Evolutionary conservation across 345 rosid species (phyloP), one percentile per base, ranked within the genome.

Genomic region (Ceriops tagal): DNA sequence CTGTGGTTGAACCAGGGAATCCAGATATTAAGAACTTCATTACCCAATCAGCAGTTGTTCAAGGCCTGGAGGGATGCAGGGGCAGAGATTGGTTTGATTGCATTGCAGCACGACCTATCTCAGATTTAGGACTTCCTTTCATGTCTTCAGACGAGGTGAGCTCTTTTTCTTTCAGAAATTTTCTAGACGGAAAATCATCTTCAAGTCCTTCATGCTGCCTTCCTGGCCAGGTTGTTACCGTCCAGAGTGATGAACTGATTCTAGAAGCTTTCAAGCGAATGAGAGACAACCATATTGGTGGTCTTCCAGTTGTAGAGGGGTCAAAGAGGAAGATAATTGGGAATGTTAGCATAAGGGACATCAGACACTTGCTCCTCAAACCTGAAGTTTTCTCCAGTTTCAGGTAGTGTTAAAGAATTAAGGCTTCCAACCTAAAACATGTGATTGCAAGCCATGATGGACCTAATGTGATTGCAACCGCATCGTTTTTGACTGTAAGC

Each of bases 1-100:
- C 98, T 1, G 85, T 91, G 27, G 81, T 93, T 46, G 88, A 91
- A 76, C 73, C 84, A 21, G 91, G 91, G 43, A 77, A 77, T 1
- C 89, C 98, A 0, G 81, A 87, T 67, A 77, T 93, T 58, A 78
- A 85, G 81, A 91, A 93, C 83, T 89, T 82, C 80, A 87, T 91
- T 67, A 91, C 97, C 76, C 98, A 93, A 69, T 81, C 96, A 62
- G 93, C 97, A 5, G 79, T 91, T 64, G 80, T 93, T 76, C 87
- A 81, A 26, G 98, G 93, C 61, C 92, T 89, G 19, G 88, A 93
- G 73, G 84, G 86, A 16, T 91, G 96, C 77, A 82, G 72, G 71
- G 97, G 98, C 11, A 88, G 96, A 83, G 97, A 89, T 77, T 93
- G 97, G 97, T 93, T 93, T 46, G 97, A 93, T 73, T 78, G 80